These are phyloP conservation scores for Nannochloris sp. DNA, from an alignment of 139 green algal species.

Conservation along the genomic window DNA sequence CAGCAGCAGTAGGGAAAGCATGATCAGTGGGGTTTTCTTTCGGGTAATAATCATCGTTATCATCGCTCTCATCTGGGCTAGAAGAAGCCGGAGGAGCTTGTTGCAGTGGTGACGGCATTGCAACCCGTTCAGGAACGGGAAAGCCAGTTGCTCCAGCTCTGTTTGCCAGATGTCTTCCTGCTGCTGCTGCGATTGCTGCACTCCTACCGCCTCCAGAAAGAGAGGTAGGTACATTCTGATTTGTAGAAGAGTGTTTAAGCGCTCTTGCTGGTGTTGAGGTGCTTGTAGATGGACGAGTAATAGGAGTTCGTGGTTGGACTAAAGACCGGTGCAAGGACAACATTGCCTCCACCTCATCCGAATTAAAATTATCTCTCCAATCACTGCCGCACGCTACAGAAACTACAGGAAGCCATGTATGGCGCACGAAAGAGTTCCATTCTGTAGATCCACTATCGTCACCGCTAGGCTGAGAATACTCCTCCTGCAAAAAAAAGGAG, in stretches of 20 bases:
- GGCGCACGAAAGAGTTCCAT: slow-evolving; percentile 17
- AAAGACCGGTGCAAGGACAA: not conserved
- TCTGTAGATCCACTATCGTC: not conserved
- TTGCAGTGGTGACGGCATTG: not conserved
- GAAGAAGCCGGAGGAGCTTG: not conserved
- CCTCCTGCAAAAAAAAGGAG: not conserved
- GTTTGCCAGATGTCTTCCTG: too few relatives aligned
- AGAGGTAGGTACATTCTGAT: too few relatives aligned
- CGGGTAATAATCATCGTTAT: not conserved
- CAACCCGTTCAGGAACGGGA: not conserved
- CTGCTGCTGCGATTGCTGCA: too few relatives aligned
- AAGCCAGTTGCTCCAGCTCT: slow-evolving; percentile 15
- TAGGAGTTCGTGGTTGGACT: not conserved
- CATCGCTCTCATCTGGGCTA: not conserved
- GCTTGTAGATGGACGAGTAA: not conserved
- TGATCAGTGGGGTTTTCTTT: too few relatives aligned
- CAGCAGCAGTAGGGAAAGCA: not conserved
- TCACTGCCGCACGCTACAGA: slow-evolving; percentile 6
- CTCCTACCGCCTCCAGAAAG: too few relatives aligned
- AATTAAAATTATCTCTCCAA: slow-evolving; percentile 13
- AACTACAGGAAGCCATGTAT: slow-evolving; percentile 24
- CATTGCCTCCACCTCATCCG: slow-evolving; percentile 2
- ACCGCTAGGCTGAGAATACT: not conserved
- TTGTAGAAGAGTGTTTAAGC: too few relatives aligned
- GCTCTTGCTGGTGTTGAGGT: too few relatives aligned